Conservation (phyloP, 1,284 basidiomycete genomes). For the Ustilago crameri region DNA sequence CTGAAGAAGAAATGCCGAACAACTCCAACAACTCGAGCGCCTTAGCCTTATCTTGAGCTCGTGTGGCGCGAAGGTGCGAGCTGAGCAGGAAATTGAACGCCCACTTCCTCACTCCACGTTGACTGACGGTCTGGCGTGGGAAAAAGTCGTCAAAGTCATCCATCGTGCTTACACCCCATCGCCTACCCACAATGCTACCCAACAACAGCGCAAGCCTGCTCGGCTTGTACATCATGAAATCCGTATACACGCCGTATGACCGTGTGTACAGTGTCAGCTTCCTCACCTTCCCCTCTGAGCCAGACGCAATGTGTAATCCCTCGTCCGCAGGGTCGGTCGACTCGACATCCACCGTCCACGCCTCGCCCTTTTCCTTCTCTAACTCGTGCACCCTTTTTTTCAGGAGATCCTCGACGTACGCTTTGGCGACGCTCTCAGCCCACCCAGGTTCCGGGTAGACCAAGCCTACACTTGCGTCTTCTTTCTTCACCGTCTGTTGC, state of each 20-base stretch:
- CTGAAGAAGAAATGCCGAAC: slow-evolving; percentile 65
- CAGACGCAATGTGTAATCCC: slow-evolving; percentile 4
- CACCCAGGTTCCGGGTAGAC: slow-evolving; percentile 28
- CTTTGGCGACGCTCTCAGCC: slow-evolving; percentile 23
- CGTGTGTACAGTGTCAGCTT: slow-evolving; percentile 70
- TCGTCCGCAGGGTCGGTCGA: slow-evolving; percentile 33
- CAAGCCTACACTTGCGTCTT: slow-evolving; percentile 11
- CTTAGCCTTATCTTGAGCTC: slow-evolving; percentile 65
- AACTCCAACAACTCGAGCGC: slow-evolving; percentile 67
- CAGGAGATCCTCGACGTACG: slow-evolving; percentile 7
- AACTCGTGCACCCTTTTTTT: slow-evolving; percentile 15
- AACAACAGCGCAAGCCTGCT: slow-evolving; percentile 70
- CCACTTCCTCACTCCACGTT: slow-evolving; percentile 4
- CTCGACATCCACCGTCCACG: slow-evolving; percentile 16
- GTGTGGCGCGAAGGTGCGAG: slow-evolving; percentile 8
- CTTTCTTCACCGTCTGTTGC: too few species aligned
- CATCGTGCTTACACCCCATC: slow-evolving; percentile 68
- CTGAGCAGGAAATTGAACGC: slow-evolving; percentile 35
- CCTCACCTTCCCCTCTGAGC: background rate
- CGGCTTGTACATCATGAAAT: slow-evolving; percentile 72
- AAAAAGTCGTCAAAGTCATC: slow-evolving; percentile 70
- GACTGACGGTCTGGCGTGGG: slow-evolving; percentile 5
- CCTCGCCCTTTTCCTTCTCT: slow-evolving; percentile 2
- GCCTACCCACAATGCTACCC: slow-evolving; percentile 48
- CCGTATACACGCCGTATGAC: slow-evolving; percentile 73